phyloP scores from a whole-genome alignment of 2,329 filamentous ascomycete genomes.

The Diaporthe velutina region DNA sequence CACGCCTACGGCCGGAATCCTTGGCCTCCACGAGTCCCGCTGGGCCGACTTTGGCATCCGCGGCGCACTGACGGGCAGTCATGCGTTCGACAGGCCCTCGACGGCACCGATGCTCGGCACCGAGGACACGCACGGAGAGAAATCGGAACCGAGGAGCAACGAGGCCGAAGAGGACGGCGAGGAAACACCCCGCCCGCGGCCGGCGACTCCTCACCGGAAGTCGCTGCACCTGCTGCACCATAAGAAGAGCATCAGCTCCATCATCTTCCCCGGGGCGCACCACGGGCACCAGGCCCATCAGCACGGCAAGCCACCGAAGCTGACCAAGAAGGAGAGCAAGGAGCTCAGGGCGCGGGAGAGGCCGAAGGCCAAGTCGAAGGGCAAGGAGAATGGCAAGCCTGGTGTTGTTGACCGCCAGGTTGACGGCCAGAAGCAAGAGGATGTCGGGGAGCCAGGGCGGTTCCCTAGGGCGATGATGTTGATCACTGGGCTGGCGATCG shows the following conservation, averaged over 20 bases:
- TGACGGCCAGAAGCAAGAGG: neutral
- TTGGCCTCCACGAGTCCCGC: conserved; percentile 47
- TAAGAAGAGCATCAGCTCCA: conserved; percentile 34
- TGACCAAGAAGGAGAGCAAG: conserved; percentile 35
- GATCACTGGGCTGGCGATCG: conserved; percentile 47
- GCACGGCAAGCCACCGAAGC: conserved; percentile 28
- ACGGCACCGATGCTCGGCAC: neutral
- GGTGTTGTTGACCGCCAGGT: neutral
- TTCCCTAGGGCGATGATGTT: conserved; percentile 48
- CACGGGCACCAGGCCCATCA: conserved; percentile 14
- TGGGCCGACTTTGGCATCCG: conserved; percentile 47
- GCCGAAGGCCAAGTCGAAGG: conserved; percentile 4
- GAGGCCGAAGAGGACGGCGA: neutral
- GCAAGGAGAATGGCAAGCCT: neutral
- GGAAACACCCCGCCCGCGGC: neutral
- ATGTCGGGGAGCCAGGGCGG: conserved; percentile 3
- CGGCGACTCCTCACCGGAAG: conserved; percentile 26
- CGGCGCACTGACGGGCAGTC: conserved; percentile 46
- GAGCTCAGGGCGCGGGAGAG: conserved; percentile 22
- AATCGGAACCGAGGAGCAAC: neutral
- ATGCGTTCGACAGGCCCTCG: conserved; percentile 40
- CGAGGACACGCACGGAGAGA: neutral
- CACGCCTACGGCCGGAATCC: conserved; percentile 47
- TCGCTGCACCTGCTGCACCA: conserved; percentile 32
- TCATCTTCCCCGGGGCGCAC: conserved; percentile 12